Base-by-base conservation (phyloP, 2,329 filamentous ascomycete species). In the Immersiporthe knoxdaviesiana region DNA sequence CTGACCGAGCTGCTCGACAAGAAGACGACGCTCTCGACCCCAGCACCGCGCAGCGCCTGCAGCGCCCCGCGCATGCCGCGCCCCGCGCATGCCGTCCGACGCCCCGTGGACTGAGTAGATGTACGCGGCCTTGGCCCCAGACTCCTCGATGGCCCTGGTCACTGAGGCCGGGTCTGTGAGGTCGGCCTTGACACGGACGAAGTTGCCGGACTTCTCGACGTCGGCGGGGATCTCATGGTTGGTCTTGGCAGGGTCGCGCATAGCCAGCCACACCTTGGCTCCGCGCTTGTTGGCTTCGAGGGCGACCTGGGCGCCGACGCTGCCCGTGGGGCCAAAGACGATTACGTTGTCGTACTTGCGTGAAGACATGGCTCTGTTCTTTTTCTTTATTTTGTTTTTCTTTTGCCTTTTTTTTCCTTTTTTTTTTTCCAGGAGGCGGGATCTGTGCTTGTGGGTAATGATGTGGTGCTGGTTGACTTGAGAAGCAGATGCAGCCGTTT, bases 261-360 rank as follows among this genome's bases (percentile, higher is more conserved):
- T 70, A 37, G 68, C 68, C 37, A 70, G 65, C 64, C 68, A 70
- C 18, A 70, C 82, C 39, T 80, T 81, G 44, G 80, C 80, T 21
- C 82, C 83, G 41, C 75, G 77, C 41, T 77, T 67, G 12, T 77
- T 75, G 37, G 83, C 82, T 37, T 76, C 76, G 18, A 72, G 75
- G 6, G 84, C 83, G 3, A 79, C 76, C 11, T 74, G 73, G 32
- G 79, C 80, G 61, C 79, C 85, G 39, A 85, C 80, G 11, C 73
- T 73, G 60, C 84, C 84, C 14, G 84, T 84, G 21, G 84, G 79
- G 30, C 84, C 84, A 70, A 87, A 86, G 66, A 87, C 75, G 66
- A 87, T 81, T 2, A 70, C 68, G 35, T 65, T 68, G n/a, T 70
- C 44, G 16, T 82, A 65, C 24, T 68, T 73, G 39, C 66, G 62